Evolutionary conservation across 495 filamentous ascomycete species (phyloP).

Genomic region (Neurospora cerealis): DNA sequence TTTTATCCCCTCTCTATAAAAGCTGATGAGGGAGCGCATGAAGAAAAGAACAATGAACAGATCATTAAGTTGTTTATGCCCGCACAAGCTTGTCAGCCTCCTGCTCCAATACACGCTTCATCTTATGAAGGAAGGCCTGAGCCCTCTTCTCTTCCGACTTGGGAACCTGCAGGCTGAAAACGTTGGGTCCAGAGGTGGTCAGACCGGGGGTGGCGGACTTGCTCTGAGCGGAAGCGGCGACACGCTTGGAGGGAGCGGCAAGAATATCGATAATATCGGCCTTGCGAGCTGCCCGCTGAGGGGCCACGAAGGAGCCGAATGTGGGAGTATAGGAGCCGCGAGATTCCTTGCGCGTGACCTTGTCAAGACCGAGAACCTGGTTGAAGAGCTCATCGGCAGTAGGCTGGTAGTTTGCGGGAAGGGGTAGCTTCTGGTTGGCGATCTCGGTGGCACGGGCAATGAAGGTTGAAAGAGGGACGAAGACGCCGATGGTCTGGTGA

Average conservation of each 20-base stretch:
- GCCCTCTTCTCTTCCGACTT: conserved; percentile 72
- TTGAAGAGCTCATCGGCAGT: conserved; percentile 80
- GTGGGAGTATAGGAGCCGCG: conserved; percentile 52
- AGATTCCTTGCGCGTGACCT: conserved; percentile 30
- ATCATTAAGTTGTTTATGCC: neutral
- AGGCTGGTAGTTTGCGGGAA: conserved; percentile 46
- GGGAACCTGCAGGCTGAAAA: conserved; percentile 70
- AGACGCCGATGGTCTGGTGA: conserved; percentile 61
- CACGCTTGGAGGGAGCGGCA: conserved; percentile 34
- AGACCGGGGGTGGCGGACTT: conserved; percentile 22
- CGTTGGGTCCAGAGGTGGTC: conserved; percentile 49
- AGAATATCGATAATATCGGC: conserved; percentile 75
- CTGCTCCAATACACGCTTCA: conserved; percentile 71
- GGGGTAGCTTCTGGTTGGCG: conserved; percentile 78
- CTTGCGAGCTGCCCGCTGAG: conserved; percentile 53
- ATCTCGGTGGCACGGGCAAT: conserved; percentile 71
- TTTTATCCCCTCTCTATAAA: neutral
- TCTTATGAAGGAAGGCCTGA: conserved; percentile 65
- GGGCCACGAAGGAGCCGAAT: neutral
- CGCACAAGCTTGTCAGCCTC: conserved; percentile 71
- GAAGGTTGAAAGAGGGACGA: conserved; percentile 78
- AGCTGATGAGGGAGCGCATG: neutral
- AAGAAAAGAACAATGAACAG: neutral
- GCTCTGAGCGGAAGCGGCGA: conserved; percentile 8
- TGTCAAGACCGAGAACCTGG: conserved; percentile 66